Base-by-base conservation (phyloP, 768 basidiomycete species). In the Lactarius quietus region DNA sequence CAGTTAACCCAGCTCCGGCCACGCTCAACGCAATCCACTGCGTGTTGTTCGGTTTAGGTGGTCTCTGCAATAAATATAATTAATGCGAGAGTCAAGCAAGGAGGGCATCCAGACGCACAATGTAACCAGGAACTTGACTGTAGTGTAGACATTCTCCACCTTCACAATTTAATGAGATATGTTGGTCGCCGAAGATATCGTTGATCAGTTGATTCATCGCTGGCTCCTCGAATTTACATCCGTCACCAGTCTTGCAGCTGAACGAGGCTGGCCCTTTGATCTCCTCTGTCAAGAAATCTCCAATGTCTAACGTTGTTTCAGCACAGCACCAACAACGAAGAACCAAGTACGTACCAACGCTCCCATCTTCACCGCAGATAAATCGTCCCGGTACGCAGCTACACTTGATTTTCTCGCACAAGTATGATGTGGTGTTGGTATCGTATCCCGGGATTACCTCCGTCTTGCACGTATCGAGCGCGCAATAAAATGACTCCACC, bases 141-240 rank as follows among this genome's bases (percentile, higher is more conserved):
- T 87, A 93, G 72, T 96, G 92, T 73, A 99, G 73, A 73, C 97
- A 98, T 77, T 98, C 97, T 26, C 97, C 96, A 6, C 92, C 87
- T 1, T 89, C 78, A 70, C 97, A 98, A 39, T 86, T 75, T 59
- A 98, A 81, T 3, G 93, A 90, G 72, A 99, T 99, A 72, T 87
- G 91, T 1, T 79, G 81, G 74, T 99, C 97, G 1, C 92, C 97
- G 69, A 99, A 98, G 70, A 99, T 88, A 67, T 89, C 87, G 72
- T 89, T 86, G 76, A 99, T 98, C 59, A 99, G 83, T 36, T 88
- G 82, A 72, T 99, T 97, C 97, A 99, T 98, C 0, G 91, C 94
- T 0, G 93, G 92, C 71, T 99, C 97, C 74, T 95, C 90, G 71
- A 99, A 99, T 66, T 81, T 84, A 77, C 95, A 98, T 9, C 87